Percentiles rank a stretch among this genome's conserved stretches.
Conservation (phyloP, 179 eudicot species). For the Drosera spatulata region DNA sequence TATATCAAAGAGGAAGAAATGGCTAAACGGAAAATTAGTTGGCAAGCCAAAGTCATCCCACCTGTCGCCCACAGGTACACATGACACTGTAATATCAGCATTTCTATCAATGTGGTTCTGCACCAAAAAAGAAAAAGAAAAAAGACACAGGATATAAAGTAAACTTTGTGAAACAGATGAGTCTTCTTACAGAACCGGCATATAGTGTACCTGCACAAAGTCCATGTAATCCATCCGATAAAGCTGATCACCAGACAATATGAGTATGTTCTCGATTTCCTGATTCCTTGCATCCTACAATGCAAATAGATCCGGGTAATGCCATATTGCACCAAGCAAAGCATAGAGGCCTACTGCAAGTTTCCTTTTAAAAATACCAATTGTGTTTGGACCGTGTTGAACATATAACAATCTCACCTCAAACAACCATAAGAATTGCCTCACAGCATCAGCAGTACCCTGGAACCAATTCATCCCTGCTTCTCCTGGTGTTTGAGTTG, state of each 20-base stretch:
- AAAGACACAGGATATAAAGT: too few relatives aligned
- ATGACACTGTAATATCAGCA: constrained; percentile 66
- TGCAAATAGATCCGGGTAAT: neutral
- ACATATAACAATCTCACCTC: constrained; percentile 33
- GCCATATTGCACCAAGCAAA: neutral
- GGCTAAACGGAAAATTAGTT: neutral
- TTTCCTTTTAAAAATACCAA: neutral
- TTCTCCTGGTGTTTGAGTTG: neutral
- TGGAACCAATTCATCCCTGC: constrained; percentile 93
- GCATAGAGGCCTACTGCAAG: neutral
- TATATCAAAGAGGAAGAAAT: neutral
- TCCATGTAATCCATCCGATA: constrained; percentile 97
- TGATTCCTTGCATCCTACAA: constrained; percentile 54
- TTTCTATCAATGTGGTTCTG: too few relatives aligned
- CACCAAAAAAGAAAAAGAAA: constrained; percentile 36
- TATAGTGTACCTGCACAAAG: constrained; percentile 53
- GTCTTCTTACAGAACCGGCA: neutral
- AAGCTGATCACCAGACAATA: constrained; percentile 94
- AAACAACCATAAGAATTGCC: constrained; percentile 80
- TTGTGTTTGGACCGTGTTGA: neutral
- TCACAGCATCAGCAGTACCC: constrained; percentile 97
- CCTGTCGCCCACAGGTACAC: constrained; percentile 80
- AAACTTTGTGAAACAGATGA: neutral
- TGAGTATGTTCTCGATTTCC: constrained; percentile 64
- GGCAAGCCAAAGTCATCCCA: constrained; percentile 10